These are phyloP conservation scores for Onygenales sp. DNA, from an alignment of 2,329 filamentous ascomycete genomes.

Conservation along the genomic window DNA sequence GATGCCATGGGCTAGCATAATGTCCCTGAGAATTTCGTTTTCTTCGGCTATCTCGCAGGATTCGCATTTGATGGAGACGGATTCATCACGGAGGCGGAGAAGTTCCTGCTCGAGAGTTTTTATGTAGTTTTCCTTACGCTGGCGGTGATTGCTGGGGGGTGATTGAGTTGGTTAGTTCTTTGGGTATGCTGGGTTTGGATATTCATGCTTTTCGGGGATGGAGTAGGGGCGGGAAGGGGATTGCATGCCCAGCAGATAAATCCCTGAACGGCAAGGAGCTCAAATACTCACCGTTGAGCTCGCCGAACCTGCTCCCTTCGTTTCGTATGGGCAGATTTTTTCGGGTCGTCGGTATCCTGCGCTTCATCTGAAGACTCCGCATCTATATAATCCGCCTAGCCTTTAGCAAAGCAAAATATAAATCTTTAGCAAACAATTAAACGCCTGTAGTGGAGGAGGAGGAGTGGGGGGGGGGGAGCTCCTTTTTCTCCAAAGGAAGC, in stretches of 20 bases:
- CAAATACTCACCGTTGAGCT: constrained; percentile 18
- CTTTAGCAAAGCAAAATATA: not conserved
- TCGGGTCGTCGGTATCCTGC: not conserved
- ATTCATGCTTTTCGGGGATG: not conserved
- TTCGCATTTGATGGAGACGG: constrained; percentile 10
- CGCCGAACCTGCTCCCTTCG: constrained; percentile 21
- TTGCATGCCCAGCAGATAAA: not conserved
- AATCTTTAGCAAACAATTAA: no score
- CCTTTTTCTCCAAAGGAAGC: no score
- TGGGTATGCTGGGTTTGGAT: not conserved
- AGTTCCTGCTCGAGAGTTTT: constrained; percentile 20
- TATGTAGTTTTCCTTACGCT: constrained; percentile 22
- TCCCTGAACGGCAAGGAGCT: not conserved
- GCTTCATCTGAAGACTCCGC: not conserved
- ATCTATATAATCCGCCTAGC: not conserved
- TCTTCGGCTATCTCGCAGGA: constrained; percentile 10
- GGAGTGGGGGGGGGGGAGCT: no score
- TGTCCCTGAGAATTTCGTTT: constrained; percentile 14
- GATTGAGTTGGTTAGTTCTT: not conserved
- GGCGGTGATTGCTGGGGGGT: constrained; percentile 19
- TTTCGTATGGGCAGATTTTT: constrained; percentile 13
- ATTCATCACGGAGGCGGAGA: constrained; percentile 16
- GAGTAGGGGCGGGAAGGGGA: not conserved
- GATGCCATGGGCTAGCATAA: constrained; percentile 14
- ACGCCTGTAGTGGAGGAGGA: no score